Evolutionary conservation across 1,284 basidiomycete species (phyloP).

Genomic region (Ceratobasidium sp.): DNA sequence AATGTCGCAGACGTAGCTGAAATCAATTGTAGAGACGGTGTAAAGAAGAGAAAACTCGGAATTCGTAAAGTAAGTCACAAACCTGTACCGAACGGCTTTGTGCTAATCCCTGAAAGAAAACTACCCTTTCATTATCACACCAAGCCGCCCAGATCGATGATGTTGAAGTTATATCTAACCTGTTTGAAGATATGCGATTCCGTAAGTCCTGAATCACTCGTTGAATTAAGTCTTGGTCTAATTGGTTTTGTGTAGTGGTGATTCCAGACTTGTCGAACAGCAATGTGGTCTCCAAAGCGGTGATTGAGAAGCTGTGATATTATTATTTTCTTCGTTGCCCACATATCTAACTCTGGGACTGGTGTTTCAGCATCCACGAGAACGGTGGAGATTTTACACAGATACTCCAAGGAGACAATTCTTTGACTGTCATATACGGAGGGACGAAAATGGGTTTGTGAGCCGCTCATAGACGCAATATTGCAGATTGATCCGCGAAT

Average conservation of each 20-base stretch:
- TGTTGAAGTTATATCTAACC: slow-evolving; percentile 66
- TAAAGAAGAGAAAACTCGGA: slow-evolving; percentile 71
- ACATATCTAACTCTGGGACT: background rate
- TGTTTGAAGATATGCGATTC: slow-evolving; percentile 82
- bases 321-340: slow-evolving; percentile 3
- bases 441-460: slow-evolving; percentile 67
- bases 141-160: slow-evolving; percentile 70
- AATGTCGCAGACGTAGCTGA: slow-evolving; percentile 13
- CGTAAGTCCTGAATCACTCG: slow-evolving; percentile 62
- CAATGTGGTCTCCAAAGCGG: slow-evolving; percentile 72
- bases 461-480: slow-evolving; percentile 63
- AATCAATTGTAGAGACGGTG: slow-evolving; percentile 59
- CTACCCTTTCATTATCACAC: slow-evolving; percentile 71
- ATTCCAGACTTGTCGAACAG: slow-evolving; percentile 79
- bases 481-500: background rate
- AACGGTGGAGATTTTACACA: slow-evolving; percentile 82
- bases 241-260: slow-evolving; percentile 64
- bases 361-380: slow-evolving; percentile 68
- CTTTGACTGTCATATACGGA: slow-evolving; percentile 70
- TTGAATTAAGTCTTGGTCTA: background rate
- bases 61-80: slow-evolving; percentile 63
- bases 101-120: slow-evolving; percentile 55
- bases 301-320: slow-evolving; percentile 70
- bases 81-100: background rate
- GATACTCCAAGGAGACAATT: slow-evolving; percentile 57